Evolutionary conservation across 805 yeast genomes (phyloP).

Genomic region (Torulaspora microellipsoides): DNA sequence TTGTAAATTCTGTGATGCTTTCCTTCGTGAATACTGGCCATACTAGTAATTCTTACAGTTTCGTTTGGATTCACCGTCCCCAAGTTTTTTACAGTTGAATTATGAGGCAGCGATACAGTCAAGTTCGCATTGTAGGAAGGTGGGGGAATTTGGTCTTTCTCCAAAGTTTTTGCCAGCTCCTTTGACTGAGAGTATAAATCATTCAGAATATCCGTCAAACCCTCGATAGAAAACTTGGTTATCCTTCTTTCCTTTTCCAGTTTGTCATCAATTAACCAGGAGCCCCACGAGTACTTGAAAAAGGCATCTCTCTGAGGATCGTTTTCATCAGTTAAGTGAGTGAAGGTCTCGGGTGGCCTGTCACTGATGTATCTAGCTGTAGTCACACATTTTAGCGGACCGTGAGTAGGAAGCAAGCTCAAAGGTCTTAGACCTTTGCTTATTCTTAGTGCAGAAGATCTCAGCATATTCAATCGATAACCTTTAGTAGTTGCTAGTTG

Average conservation of each 20-base stretch:
- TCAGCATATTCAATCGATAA: slow-evolving; percentile 4
- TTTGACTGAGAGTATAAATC: slow-evolving; percentile 40
- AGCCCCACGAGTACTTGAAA: slow-evolving; percentile 90
- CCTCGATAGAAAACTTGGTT: slow-evolving; percentile 78
- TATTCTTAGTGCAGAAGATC: slow-evolving; percentile 4
- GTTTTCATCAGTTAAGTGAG: slow-evolving; percentile 53
- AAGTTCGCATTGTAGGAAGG: slow-evolving; percentile 40
- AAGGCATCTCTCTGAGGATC: slow-evolving; percentile 70
- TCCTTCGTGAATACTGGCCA: slow-evolving; percentile 88
- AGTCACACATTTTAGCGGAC: slow-evolving; percentile 3
- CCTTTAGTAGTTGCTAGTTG: too few relatives aligned
- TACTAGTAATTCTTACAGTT: slow-evolving; percentile 54
- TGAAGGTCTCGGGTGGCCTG: slow-evolving; percentile 38
- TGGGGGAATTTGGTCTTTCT: slow-evolving; percentile 28
- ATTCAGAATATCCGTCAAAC: slow-evolving; percentile 53
- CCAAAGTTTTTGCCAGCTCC: slow-evolving; percentile 28
- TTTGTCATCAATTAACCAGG: slow-evolving; percentile 82
- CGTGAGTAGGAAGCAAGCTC: not conserved
- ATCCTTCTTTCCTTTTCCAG: slow-evolving; percentile 69
- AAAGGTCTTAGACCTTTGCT: slow-evolving; percentile 2
- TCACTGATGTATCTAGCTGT: slow-evolving; percentile 28
- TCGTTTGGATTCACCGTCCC: slow-evolving; percentile 45
- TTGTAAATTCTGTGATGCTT: slow-evolving; percentile 87
- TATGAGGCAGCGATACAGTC: slow-evolving; percentile 45
- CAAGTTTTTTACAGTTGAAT: slow-evolving; percentile 39